phyloP scores from a whole-genome alignment of 2,329 filamentous ascomycete genomes.

The Hirsutella rhossiliensis region DNA sequence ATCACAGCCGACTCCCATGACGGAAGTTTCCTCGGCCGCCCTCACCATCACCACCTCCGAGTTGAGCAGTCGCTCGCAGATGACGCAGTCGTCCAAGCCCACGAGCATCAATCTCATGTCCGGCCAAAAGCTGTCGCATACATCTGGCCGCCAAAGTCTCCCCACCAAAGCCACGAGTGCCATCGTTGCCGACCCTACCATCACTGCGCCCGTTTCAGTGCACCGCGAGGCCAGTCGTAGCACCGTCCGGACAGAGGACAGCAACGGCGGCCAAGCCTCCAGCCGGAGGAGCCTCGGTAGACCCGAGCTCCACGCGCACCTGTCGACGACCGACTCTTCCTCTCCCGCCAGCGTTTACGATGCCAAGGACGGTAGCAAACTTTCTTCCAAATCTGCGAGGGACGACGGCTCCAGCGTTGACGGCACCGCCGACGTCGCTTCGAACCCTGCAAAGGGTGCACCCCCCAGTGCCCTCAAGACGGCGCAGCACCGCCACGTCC shows the following conservation, averaged over 20 bases:
- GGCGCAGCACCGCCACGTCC: conserved; percentile 22
- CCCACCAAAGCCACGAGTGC: conserved; percentile 30
- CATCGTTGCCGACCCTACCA: conserved; percentile 28
- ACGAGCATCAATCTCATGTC: conserved; percentile 35
- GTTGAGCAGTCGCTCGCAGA: conserved; percentile 21
- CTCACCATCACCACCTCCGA: conserved; percentile 22
- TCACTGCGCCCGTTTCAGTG: conserved; percentile 37
- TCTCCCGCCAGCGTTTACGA: conserved; percentile 23
- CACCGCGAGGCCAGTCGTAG: conserved; percentile 34
- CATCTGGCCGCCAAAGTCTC: conserved; percentile 25
- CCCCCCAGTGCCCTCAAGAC: conserved; percentile 16
- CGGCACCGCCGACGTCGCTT: conserved; percentile 29
- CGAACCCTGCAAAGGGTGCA: conserved; percentile 28
- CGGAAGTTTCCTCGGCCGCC: conserved; percentile 25
- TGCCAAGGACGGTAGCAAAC: conserved; percentile 20
- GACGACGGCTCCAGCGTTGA: conserved; percentile 34
- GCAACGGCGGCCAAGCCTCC: conserved; percentile 20
- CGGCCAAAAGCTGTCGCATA: conserved; percentile 26
- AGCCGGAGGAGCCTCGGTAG: conserved; percentile 31
- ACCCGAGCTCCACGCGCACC: conserved; percentile 25
- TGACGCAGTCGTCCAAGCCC: conserved; percentile 31
- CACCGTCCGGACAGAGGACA: conserved; percentile 29
- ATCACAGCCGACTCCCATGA: conserved; percentile 17
- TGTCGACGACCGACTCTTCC: conserved; percentile 22
- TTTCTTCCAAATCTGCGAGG: conserved; percentile 20